Evolutionary conservation across 441 rosid genomes (phyloP), one percentile per base, ranked within the genome.

Genomic region (Adansonia madagascariensis): DNA sequence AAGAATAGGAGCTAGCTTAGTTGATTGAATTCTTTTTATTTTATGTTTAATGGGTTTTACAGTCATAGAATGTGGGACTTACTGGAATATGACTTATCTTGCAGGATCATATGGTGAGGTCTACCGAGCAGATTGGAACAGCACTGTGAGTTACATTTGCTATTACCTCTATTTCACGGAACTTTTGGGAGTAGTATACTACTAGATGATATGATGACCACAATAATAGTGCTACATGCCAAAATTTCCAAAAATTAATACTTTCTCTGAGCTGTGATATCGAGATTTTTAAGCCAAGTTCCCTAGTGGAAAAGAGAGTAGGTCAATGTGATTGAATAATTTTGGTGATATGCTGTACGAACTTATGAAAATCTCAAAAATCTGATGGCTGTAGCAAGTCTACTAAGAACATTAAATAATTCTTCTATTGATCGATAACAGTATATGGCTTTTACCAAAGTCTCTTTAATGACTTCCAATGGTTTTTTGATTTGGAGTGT

Each of bases 101-200:
- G 80, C 90, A 96, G 99, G 99, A 74, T 96, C 99, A 73, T 96
- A 92, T 74, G 99, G 99, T 4, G 99, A 96, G 87, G 99, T 96
- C 63, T 96, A 96, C 80, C 92, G 82, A 56, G 97, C 89, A 18
- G 98, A 96, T 77, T 96, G 97, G 97, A 91, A 92, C 88, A 93
- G 94, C 88, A 96, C 98, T 78, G 98, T 96, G 82, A 94, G 98
- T 91, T 84, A 49, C 80, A 61, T 82, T 80, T 78, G 43, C 55
- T 44, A 46, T 17, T 56, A 20, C 15, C 27, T 46, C 31, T 53
- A 10, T 47, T 11, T 43, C 41, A 18, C n/a, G 20, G 41, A 73
- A 68, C 61, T 76, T 74, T 27, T 77, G 8, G 70, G 53, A 72
- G 43, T 27, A 62, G 18, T 24, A 55, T 61, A 53, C 63, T 77